A percentile compares a stretch with the other conserved stretches of the same genome.
These are phyloP conservation scores for Penicillium decumbens DNA, from an alignment of 2,329 filamentous ascomycete species.

Conservation along the genomic window DNA sequence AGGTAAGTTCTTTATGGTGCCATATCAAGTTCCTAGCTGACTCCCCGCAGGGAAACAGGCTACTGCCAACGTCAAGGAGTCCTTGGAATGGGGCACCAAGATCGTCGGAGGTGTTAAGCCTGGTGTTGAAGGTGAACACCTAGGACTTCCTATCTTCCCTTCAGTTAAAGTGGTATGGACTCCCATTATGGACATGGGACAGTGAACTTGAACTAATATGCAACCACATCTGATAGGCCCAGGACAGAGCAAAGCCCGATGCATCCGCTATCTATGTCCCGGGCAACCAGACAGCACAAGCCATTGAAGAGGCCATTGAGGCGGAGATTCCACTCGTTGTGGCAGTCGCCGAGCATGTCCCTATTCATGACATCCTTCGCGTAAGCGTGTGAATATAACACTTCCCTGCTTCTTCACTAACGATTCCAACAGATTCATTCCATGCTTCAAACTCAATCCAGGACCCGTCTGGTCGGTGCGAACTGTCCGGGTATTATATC, in stretches of 20 bases:
- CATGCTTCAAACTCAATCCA: slow-evolving; percentile 66
- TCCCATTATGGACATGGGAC: not conserved
- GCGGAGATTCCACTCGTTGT: slow-evolving; percentile 74
- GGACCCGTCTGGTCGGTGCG: slow-evolving; percentile 69
- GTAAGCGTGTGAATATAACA: slow-evolving; percentile 41
- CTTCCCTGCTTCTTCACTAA: not conserved
- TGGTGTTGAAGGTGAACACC: slow-evolving; percentile 63
- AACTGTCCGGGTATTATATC: slow-evolving; percentile 78
- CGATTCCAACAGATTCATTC: slow-evolving; percentile 55
- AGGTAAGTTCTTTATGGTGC: slow-evolving; percentile 36
- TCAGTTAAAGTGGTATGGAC: slow-evolving; percentile 55
- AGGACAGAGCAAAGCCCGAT: slow-evolving; percentile 66
- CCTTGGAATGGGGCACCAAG: slow-evolving; percentile 71
- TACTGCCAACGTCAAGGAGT: slow-evolving; percentile 71
- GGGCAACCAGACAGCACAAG: slow-evolving; percentile 65
- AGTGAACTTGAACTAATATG: slow-evolving; percentile 2
- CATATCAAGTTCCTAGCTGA: slow-evolving; percentile 13
- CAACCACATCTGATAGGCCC: slow-evolving; percentile 47
- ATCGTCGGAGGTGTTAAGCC: slow-evolving; percentile 75
- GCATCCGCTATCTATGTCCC: slow-evolving; percentile 77
- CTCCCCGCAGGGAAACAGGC: slow-evolving; percentile 41
- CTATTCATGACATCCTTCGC: slow-evolving; percentile 70
- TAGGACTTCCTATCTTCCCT: slow-evolving; percentile 67
- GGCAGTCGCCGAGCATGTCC: slow-evolving; percentile 75
- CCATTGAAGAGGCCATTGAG: slow-evolving; percentile 75